A percentile compares a stretch with the other conserved stretches of the same genome.
These are phyloP conservation scores for Cladochytrium replicatum DNA, from an alignment of 192 early-diverging fungal species.

Conservation along the genomic window DNA sequence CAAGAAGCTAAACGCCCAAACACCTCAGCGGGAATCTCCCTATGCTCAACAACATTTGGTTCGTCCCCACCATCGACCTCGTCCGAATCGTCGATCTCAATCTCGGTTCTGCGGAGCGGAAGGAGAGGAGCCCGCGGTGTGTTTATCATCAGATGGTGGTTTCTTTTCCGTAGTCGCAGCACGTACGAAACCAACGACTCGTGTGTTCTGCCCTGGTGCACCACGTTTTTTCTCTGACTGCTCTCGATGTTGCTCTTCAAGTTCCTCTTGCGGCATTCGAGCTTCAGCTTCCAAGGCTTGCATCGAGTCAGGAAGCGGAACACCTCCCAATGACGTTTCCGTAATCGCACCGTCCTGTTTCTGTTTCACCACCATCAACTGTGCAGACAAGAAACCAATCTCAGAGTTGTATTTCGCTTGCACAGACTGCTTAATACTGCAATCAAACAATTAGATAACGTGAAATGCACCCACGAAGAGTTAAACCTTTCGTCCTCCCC, in stretches of 20 bases:
- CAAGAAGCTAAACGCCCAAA: too few relatives aligned
- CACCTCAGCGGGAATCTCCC: too few relatives aligned
- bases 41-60: too few relatives aligned
- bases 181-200: conserved; percentile 40
- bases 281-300: conserved; percentile 23
- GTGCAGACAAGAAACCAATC: conserved; percentile 48
- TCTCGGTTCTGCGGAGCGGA: too few relatives aligned
- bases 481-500: too few relatives aligned
- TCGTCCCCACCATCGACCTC: too few relatives aligned
- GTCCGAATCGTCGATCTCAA: too few relatives aligned
- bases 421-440: conserved; percentile 72
- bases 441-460: too few relatives aligned
- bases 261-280: conserved; percentile 15
- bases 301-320: conserved; percentile 13
- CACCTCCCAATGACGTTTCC: too few relatives aligned
- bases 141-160: too few relatives aligned
- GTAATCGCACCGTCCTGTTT: conserved; percentile 9
- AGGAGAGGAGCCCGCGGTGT: too few relatives aligned
- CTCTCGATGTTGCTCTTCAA: conserved; percentile 34
- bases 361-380: conserved; percentile 33
- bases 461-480: too few relatives aligned
- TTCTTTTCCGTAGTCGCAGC: conserved; percentile 27
- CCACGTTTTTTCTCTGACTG: conserved; percentile 2
- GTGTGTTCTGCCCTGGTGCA: conserved; percentile 15
- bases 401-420: conserved; percentile 80